A percentile compares a stretch with the other conserved stretches of the same genome.
These are phyloP conservation scores for Wickerhamomyces hampshirensis DNA, from an alignment of 805 yeast species.

Conservation along the genomic window DNA sequence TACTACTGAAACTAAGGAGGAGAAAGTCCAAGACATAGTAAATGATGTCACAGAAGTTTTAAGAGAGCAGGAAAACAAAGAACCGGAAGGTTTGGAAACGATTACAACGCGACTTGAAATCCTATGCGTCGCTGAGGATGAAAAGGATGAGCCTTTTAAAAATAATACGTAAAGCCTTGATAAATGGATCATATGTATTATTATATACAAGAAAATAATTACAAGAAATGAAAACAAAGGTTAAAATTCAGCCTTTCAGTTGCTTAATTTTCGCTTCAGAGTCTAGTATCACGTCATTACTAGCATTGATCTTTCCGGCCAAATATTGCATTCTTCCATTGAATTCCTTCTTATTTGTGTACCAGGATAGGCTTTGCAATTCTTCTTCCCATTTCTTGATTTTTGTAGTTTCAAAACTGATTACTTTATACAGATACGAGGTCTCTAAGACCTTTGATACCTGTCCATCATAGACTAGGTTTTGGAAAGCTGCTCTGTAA, in stretches of 20 bases:
- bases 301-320: conserved; percentile 57
- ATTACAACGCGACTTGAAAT: conserved; percentile 2
- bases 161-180: neutral
- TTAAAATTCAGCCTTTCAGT: conserved; percentile 17
- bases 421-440: conserved; percentile 47
- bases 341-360: conserved; percentile 49
- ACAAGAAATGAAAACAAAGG: too few relatives aligned
- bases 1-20: conserved; percentile 10
- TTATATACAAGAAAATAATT: neutral
- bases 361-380: conserved; percentile 48
- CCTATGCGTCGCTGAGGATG: conserved; percentile 2
- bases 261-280: conserved; percentile 42
- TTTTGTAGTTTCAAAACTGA: conserved; percentile 55
- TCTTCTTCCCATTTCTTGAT: conserved; percentile 70
- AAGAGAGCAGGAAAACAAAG: conserved; percentile 12
- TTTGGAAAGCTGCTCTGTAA: conserved; percentile 71
- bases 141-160: neutral
- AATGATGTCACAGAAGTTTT: conserved; percentile 24
- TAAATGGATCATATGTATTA: neutral
- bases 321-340: conserved; percentile 61
- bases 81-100: conserved; percentile 3
- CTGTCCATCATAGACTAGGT: conserved; percentile 52
- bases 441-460: conserved; percentile 61
- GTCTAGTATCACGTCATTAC: conserved; percentile 46
- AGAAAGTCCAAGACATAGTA: conserved; percentile 24